Conservation (phyloP, 495 filamentous ascomycete species). For the Penicillium atrosanguineum region DNA sequence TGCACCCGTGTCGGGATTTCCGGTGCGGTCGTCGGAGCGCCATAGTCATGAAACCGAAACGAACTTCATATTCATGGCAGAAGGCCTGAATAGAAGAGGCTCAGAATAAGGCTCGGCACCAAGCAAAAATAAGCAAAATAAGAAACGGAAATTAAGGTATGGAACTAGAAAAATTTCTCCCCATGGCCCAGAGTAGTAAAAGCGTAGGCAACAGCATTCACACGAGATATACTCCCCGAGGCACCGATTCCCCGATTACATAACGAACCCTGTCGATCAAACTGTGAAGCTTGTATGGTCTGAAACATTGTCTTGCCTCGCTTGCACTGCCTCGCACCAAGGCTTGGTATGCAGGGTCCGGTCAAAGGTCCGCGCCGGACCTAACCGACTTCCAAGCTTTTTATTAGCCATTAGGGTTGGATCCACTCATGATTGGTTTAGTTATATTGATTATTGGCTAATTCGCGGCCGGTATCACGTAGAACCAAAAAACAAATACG, state of each 20-base stretch:
- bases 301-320: constrained; percentile 20
- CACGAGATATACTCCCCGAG: background rate
- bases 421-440: background rate
- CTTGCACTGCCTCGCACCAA: constrained; percentile 13
- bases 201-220: constrained; percentile 27
- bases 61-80: background rate
- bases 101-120: background rate
- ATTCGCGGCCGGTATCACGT: constrained; percentile 12
- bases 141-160: background rate
- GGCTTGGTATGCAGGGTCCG: constrained; percentile 1
- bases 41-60: constrained; percentile 24
- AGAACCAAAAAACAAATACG: background rate
- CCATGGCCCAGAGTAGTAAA: background rate
- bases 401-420: background rate
- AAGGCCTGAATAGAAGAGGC: background rate
- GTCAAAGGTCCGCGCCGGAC: background rate
- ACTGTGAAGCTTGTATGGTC: constrained; percentile 23
- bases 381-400: background rate
- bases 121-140: background rate
- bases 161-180: background rate
- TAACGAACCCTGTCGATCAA: constrained; percentile 33
- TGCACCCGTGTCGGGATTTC: constrained; percentile 35
- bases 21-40: constrained; percentile 34
- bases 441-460: constrained; percentile 1
- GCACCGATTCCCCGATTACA: constrained; percentile 7